These are phyloP conservation scores for Pestalotiopsis sp. DNA, from an alignment of 2,329 filamentous ascomycete species.

Conservation along the genomic window DNA sequence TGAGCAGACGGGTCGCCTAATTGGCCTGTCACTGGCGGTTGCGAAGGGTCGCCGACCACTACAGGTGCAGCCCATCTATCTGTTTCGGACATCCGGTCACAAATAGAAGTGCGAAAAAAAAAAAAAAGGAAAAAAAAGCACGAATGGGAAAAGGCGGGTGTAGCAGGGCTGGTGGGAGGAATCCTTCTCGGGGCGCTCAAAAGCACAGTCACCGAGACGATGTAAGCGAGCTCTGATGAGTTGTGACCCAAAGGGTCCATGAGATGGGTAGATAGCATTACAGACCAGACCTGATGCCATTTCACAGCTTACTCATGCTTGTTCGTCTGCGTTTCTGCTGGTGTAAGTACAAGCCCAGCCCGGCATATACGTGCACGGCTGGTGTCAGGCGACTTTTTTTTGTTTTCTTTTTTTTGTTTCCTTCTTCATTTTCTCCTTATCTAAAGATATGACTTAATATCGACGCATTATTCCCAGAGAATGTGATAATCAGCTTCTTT, in stretches of 20 bases:
- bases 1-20: background rate
- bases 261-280: background rate
- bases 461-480: background rate
- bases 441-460: background rate
- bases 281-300: background rate
- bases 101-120: background rate
- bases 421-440: background rate
- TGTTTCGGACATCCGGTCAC: background rate
- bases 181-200: background rate
- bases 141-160: background rate
- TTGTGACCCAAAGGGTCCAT: background rate
- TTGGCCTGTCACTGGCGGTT: background rate
- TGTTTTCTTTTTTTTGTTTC: background rate
- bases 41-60: background rate
- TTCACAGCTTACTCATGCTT: background rate
- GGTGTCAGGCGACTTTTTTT: background rate
- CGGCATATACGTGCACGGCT: background rate
- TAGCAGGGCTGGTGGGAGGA: background rate
- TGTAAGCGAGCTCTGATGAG: background rate
- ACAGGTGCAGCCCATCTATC: background rate
- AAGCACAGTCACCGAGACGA: background rate
- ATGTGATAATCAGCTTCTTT: background rate
- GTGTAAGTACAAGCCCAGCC: background rate
- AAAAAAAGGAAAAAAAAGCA: background rate
- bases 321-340: background rate